These are phyloP conservation scores for Cystofilobasidium ferigula DNA, from an alignment of 768 basidiomycete species.

Conservation along the genomic window DNA sequence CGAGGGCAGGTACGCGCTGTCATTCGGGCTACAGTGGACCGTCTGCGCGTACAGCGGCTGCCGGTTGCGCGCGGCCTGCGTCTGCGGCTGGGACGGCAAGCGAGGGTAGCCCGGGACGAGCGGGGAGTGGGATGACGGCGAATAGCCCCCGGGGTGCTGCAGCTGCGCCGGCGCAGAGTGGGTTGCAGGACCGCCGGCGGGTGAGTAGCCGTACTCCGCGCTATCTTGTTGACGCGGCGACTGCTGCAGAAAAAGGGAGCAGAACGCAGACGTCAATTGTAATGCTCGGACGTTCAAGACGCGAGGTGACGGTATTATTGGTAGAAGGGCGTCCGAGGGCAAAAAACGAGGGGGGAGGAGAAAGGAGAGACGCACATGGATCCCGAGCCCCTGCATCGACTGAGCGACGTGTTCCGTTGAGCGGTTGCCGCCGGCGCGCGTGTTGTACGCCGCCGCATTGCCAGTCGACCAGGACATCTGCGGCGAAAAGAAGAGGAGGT, in stretches of 20 bases:
- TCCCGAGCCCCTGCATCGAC: not conserved
- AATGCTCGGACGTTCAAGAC: too few relatives aligned
- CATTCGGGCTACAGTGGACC: not conserved
- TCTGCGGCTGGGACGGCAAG: not conserved
- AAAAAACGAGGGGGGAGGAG: not conserved
- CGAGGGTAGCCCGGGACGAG: not conserved
- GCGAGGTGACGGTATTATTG: too few relatives aligned
- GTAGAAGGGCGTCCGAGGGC: too few relatives aligned
- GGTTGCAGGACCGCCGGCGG: not conserved
- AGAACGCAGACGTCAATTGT: not conserved
- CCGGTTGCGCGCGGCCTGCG: not conserved
- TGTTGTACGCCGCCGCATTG: not conserved
- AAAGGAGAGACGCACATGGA: not conserved
- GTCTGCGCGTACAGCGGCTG: not conserved
- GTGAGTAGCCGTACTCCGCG: not conserved
- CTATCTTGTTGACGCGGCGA: not conserved
- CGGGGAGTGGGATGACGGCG: not conserved
- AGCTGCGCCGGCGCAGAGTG: not conserved
- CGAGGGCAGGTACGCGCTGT: not conserved
- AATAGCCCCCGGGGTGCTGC: not conserved
- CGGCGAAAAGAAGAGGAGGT: not conserved
- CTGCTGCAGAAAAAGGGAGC: not conserved
- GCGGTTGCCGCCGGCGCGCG: not conserved
- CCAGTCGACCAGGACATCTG: constrained; percentile 9
- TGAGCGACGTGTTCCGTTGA: constrained; percentile 1